Evolutionary conservation across 768 basidiomycete genomes (phyloP), one percentile per base, ranked within the genome.

Genomic region (Podaxis mareebaensis): DNA sequence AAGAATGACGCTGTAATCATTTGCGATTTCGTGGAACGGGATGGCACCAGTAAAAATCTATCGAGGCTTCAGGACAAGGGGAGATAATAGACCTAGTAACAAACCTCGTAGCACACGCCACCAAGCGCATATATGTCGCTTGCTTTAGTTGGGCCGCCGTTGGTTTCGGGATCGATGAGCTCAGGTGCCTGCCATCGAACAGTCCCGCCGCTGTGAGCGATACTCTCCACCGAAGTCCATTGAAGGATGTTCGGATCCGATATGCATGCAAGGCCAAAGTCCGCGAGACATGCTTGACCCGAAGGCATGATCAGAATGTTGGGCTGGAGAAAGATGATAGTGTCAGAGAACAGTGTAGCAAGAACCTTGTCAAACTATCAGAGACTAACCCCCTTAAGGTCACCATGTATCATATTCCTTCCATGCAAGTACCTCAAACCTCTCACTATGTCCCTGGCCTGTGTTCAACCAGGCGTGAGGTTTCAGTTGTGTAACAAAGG

Each of bases 241-340:
- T 60, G 65, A n/a, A 72, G 49, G 3, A 71, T 64, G 36, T 65
- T 55, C 0, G 67, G 57, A 17, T 73, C 70, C 8, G 65, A 67
- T 15, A 75, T 65, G 3, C 69, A 72, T 0, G 77, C 72, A 3
- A 84, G 70, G 20, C 83, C 83, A 59, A 85, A 84, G 67, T 85
- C 83, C 26, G 81, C 77, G 3, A 85, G 72, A 59, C 81, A 82
- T 10, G 83, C 83, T 30, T 71, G 71, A 7, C 75, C 74, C 4
- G 72, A 67, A 5, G 66, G 71, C 4, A 78, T 78, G 15, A 85
- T 73, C 17, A 85, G 75, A 54, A 85, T 79, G 63, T 85, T 85
- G 20, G 71, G 71, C 83, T 83, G 59, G 33, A 0, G 33, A 2
- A 5, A 40, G 33, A 26, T 10, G 13, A 53, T 4, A 24, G 8